These are phyloP conservation scores for Alternaria sp. DNA, from an alignment of 2,329 filamentous ascomycete species.

Conservation along the genomic window DNA sequence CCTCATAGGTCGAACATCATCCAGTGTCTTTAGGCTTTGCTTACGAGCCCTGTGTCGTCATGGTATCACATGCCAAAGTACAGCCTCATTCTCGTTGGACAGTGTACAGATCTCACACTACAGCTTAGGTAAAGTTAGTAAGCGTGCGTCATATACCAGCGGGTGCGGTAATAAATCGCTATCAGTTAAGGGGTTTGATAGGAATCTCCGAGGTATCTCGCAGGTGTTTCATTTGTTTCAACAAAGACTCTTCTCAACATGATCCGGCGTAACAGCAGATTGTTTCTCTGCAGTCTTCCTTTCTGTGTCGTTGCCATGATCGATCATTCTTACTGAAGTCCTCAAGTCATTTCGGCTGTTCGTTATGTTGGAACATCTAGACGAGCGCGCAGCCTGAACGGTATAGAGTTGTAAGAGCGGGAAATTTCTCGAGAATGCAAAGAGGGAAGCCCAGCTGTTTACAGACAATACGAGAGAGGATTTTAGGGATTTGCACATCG, in stretches of 20 bases:
- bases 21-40: background rate
- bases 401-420: slow-evolving; percentile 3
- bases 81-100: slow-evolving; percentile 19
- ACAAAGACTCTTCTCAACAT: background rate
- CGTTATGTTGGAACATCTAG: background rate
- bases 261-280: background rate
- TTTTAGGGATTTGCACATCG: slow-evolving; percentile 37
- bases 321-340: background rate
- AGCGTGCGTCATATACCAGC: background rate
- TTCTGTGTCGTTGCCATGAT: background rate
- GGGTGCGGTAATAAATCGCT: background rate
- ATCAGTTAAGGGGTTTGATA: background rate
- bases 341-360: background rate
- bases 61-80: slow-evolving; percentile 25
- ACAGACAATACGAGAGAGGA: slow-evolving; percentile 39
- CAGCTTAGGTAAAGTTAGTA: background rate
- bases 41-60: background rate
- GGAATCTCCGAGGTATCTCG: background rate
- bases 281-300: background rate
- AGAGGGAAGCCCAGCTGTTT: slow-evolving; percentile 37
- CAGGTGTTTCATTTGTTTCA: background rate
- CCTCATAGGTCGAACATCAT: background rate
- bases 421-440: slow-evolving; percentile 34
- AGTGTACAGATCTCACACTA: background rate
- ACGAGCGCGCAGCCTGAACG: background rate